Conservation (phyloP, 169 alveolate genomes). For the Cystoisospora suis region DNA sequence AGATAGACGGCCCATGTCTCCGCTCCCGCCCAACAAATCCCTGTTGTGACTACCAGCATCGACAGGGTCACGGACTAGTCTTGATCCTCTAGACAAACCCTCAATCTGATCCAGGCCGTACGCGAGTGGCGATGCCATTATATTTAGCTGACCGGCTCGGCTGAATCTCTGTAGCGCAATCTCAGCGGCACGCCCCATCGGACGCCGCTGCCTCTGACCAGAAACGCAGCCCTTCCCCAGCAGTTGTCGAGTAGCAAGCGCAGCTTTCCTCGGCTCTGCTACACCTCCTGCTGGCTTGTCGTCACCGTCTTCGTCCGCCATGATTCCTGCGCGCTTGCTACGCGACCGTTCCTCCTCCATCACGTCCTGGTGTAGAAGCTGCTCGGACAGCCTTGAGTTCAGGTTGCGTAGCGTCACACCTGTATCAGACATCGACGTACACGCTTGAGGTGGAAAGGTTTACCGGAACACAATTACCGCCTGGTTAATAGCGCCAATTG, state of each 20-base stretch:
- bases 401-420: neutral
- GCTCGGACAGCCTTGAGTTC: neutral
- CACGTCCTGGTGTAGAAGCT: neutral
- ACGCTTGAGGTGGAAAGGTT: too few species aligned
- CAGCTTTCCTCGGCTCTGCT: neutral
- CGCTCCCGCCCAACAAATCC: too few species aligned
- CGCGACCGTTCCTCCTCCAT: neutral
- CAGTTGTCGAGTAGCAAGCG: neutral
- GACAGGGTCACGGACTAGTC: too few species aligned
- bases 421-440: neutral
- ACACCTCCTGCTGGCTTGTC: neutral
- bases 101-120: constrained; percentile 16
- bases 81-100: too few species aligned
- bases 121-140: neutral
- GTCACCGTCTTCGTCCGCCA: neutral
- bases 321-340: neutral
- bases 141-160: neutral
- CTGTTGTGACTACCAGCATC: too few species aligned
- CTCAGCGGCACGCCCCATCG: constrained; percentile 24
- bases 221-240: constrained; percentile 5
- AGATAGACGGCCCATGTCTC: too few species aligned
- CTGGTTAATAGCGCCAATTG: too few species aligned
- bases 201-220: neutral
- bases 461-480: too few species aligned
- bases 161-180: constrained; percentile 2